A percentile compares a stretch with the other conserved stretches of the same genome.
Evolutionary conservation across 768 basidiomycete genomes (phyloP).

Genomic region (Mycena rebaudengoi): DNA sequence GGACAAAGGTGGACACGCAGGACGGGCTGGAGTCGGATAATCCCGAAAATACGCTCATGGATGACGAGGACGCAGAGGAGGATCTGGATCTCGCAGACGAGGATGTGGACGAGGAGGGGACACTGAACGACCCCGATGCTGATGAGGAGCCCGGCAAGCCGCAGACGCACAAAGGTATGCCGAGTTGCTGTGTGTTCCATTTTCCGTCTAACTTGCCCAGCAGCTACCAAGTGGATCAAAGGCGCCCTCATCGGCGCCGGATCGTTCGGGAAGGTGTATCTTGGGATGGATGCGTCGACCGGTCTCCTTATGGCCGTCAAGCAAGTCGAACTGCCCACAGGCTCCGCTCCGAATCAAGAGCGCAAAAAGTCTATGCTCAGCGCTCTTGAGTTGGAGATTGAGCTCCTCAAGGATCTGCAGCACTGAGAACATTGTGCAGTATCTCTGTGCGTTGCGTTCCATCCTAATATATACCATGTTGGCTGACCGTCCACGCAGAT

Average conservation of each 20-base stretch:
- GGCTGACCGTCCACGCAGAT: constrained; percentile 58
- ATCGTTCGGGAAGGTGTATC: constrained; percentile 94
- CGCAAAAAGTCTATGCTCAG: constrained; percentile 93
- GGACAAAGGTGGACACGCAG: constrained; percentile 74
- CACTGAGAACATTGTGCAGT: constrained; percentile 98
- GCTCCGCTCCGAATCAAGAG: constrained; percentile 87
- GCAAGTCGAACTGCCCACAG: constrained; percentile 91
- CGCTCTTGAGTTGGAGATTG: constrained; percentile 93
- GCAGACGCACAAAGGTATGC: constrained; percentile 53
- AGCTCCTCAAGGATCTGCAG: constrained; percentile 89
- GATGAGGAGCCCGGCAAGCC: constrained; percentile 56
- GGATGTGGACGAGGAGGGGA: constrained; percentile 54
- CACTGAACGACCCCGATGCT: constrained; percentile 40
- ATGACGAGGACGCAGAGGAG: constrained; percentile 44
- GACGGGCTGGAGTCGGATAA: constrained; percentile 49
- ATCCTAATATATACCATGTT: background rate
- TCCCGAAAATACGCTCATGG: constrained; percentile 42
- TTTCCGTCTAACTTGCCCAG: constrained; percentile 20
- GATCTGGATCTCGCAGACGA: constrained; percentile 48
- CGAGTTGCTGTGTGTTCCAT: background rate
- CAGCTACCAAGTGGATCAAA: constrained; percentile 95
- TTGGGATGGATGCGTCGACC: constrained; percentile 92
- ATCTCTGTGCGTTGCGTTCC: constrained; percentile 75
- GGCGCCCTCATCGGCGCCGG: constrained; percentile 95
- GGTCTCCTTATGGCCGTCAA: constrained; percentile 97